These are phyloP conservation scores for Scytalidium lignicola DNA, from an alignment of 2,329 filamentous ascomycete species.

Conservation along the genomic window DNA sequence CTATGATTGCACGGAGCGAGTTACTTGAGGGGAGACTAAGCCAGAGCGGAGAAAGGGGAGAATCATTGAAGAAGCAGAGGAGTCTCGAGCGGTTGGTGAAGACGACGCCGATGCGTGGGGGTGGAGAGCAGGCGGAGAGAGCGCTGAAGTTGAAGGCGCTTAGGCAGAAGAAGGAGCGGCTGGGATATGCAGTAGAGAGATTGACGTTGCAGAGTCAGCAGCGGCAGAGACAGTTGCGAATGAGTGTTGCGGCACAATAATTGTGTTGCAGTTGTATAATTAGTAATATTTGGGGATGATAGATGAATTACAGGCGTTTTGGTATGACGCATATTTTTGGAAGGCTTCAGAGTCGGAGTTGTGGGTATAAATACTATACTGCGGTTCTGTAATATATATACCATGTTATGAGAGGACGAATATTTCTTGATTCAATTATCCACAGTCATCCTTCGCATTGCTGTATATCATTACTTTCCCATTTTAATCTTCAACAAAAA, in stretches of 20 bases:
- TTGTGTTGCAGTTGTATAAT: too few species aligned
- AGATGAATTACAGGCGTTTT: too few species aligned
- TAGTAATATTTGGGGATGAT: too few species aligned
- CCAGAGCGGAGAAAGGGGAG: conserved; percentile 44
- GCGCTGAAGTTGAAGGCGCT: conserved; percentile 51
- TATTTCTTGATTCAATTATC: too few species aligned
- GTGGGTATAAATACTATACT: too few species aligned
- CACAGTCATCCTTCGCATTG: too few species aligned
- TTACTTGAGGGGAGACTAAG: conserved; percentile 59
- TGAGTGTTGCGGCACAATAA: conserved; percentile 57
- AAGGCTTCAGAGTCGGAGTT: too few species aligned
- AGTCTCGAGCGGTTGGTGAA: conserved; percentile 34
- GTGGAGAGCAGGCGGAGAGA: conserved; percentile 14
- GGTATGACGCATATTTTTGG: too few species aligned
- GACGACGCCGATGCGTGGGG: conserved; percentile 18
- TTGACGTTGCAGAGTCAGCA: conserved; percentile 64
- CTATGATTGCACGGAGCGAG: conserved; percentile 60
- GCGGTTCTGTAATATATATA: too few species aligned
- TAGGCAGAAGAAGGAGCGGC: conserved; percentile 63
- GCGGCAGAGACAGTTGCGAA: conserved; percentile 63
- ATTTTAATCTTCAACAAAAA: too few species aligned
- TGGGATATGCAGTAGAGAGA: conserved; percentile 66
- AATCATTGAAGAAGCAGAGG: conserved; percentile 21
- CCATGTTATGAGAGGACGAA: too few species aligned
- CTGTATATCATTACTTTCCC: too few species aligned